Conservation (phyloP, 2,329 filamentous ascomycete species). For the Fusarium subglutinans region DNA sequence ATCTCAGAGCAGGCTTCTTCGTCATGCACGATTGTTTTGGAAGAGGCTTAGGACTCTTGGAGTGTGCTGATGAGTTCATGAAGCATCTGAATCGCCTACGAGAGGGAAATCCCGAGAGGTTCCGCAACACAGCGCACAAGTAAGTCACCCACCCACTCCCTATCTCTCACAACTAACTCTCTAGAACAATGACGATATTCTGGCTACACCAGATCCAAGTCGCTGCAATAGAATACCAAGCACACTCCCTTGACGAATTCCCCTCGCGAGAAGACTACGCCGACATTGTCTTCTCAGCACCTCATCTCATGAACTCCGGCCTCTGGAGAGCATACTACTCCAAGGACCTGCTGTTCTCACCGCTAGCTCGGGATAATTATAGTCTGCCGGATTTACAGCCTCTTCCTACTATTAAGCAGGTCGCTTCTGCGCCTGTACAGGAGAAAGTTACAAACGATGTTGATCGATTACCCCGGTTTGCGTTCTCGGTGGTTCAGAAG, state of each 20-base stretch:
- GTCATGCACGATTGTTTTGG: slow-evolving; percentile 44
- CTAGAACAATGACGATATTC: slow-evolving; percentile 47
- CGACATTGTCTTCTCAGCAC: slow-evolving; percentile 37
- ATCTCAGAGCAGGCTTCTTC: slow-evolving; percentile 47
- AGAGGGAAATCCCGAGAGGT: slow-evolving; percentile 41
- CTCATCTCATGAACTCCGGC: slow-evolving; percentile 43
- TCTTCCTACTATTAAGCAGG: slow-evolving; percentile 34
- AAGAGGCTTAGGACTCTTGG: slow-evolving; percentile 35
- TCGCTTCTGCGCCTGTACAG: not conserved
- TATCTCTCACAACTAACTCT: fast-evolving
- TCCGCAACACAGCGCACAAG: slow-evolving; percentile 48
- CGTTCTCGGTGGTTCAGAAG: slow-evolving; percentile 44
- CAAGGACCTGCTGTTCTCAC: slow-evolving; percentile 45
- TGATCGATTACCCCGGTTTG: slow-evolving; percentile 43
- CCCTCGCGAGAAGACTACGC: slow-evolving; percentile 35
- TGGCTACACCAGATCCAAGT: slow-evolving; percentile 49
- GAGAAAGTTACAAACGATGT: not conserved
- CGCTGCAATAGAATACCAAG: slow-evolving; percentile 41
- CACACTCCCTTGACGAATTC: slow-evolving; percentile 11
- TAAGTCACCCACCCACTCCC: not conserved
- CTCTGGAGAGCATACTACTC: slow-evolving; percentile 48
- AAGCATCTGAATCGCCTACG: slow-evolving; percentile 40
- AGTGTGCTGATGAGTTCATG: slow-evolving; percentile 45
- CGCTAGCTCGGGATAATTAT: slow-evolving; percentile 42
- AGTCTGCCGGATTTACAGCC: slow-evolving; percentile 45